Evolutionary conservation across 495 filamentous ascomycete species (phyloP).

Genomic region (Extremus antarcticus): DNA sequence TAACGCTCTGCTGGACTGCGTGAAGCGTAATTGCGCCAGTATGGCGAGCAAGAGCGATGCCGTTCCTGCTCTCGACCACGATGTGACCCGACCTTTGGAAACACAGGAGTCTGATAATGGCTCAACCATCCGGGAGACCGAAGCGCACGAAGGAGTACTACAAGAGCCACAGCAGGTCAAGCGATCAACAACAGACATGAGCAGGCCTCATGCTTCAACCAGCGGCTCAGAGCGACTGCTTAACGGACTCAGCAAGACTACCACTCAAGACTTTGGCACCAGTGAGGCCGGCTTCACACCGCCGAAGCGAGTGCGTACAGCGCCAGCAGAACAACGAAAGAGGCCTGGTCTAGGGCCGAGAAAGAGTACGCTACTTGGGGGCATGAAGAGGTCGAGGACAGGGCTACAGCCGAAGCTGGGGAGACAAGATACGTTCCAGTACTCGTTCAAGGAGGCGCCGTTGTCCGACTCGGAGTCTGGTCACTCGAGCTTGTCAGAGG

Average conservation of each 20-base stretch:
- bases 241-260: background rate
- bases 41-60: background rate
- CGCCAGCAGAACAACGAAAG: background rate
- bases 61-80: background rate
- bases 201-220: background rate
- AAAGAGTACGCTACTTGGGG: background rate
- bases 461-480: slow-evolving; percentile 12
- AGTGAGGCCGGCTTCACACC: background rate
- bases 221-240: background rate
- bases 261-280: background rate
- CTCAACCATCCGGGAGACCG: no score
- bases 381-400: background rate
- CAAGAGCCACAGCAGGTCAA: background rate
- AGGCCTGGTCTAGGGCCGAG: background rate
- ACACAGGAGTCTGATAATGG: no score
- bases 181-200: background rate
- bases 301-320: background rate
- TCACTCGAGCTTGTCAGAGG: slow-evolving; percentile 1
- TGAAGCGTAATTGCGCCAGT: no score
- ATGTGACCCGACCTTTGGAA: background rate
- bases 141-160: no score
- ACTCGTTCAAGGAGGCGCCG: slow-evolving; percentile 11
- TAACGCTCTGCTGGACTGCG: no score
- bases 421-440: slow-evolving; percentile 6
- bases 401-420: background rate